Conservation (phyloP, 768 basidiomycete genomes). For the Collybia nuda region DNA sequence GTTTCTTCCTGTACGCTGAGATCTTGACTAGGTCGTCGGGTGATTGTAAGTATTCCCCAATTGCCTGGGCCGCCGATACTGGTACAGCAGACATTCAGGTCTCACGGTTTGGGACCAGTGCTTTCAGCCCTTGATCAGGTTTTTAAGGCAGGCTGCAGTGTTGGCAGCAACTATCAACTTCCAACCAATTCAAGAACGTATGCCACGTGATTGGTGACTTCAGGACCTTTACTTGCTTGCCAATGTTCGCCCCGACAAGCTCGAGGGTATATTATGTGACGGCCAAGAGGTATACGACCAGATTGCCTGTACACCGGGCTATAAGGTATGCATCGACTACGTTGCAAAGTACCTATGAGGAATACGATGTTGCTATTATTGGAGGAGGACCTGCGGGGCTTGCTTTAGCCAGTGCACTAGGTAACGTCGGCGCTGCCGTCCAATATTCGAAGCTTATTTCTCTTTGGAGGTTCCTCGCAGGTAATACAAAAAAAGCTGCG, state of each 20-base stretch:
- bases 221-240: background rate
- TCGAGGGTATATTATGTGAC: conserved; percentile 4
- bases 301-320: background rate
- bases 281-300: background rate
- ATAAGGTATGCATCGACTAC: conserved; percentile 8
- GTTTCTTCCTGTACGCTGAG: conserved; percentile 84
- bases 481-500: conserved; percentile 50
- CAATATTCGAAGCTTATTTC: conserved; percentile 2
- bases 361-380: conserved; percentile 89
- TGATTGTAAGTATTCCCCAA: conserved; percentile 88
- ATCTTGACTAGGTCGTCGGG: conserved; percentile 94
- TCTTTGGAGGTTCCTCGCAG: conserved; percentile 49
- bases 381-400: conserved; percentile 94
- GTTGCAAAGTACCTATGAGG: conserved; percentile 28
- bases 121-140: background rate
- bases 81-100: conserved; percentile 46
- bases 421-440: conserved; percentile 40
- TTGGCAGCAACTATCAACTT: no score
- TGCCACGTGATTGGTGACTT: conserved; percentile 8
- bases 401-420: conserved; percentile 82
- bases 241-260: conserved; percentile 1
- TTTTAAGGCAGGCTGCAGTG: no score
- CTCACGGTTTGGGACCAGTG: conserved; percentile 2
- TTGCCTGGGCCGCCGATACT: conserved; percentile 80
- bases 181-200: background rate